Conservation (phyloP, 306 rosid species). For the Sicyos edulis region DNA sequence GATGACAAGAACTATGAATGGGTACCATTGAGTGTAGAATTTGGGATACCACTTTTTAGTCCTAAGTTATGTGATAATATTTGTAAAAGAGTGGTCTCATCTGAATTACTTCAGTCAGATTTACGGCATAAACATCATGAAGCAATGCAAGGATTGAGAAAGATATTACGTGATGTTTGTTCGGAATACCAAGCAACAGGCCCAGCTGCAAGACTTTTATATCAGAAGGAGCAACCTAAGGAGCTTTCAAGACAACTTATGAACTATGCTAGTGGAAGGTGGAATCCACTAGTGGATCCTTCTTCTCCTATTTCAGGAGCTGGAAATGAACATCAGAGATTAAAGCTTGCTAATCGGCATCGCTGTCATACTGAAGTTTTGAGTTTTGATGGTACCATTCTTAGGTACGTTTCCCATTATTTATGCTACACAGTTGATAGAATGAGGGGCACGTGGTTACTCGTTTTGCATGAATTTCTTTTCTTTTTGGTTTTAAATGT, state of each 20-base stretch:
- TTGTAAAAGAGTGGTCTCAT: slow-evolving; percentile 73
- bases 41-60: slow-evolving; percentile 86
- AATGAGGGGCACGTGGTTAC: slow-evolving; percentile 5
- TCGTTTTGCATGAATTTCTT: neutral
- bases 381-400: slow-evolving; percentile 84
- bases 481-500: neutral
- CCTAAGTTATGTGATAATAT: slow-evolving; percentile 66
- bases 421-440: slow-evolving; percentile 19
- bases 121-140: slow-evolving; percentile 68
- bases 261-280: slow-evolving; percentile 79
- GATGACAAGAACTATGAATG: slow-evolving; percentile 62
- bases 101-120: slow-evolving; percentile 68
- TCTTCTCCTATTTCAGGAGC: slow-evolving; percentile 86
- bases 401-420: slow-evolving; percentile 47
- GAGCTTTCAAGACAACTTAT: slow-evolving; percentile 50
- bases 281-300: slow-evolving; percentile 78
- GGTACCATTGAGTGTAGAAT: slow-evolving; percentile 90
- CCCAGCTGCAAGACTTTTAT: slow-evolving; percentile 73
- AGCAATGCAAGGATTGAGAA: slow-evolving; percentile 75
- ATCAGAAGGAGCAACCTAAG: slow-evolving; percentile 68
- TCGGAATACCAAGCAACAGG: slow-evolving; percentile 84
- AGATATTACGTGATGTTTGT: slow-evolving; percentile 71
- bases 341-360: slow-evolving; percentile 66
- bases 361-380: slow-evolving; percentile 67
- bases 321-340: slow-evolving; percentile 50